Base-by-base conservation (phyloP, 768 basidiomycete species). In the Serpula lacrymans region DNA sequence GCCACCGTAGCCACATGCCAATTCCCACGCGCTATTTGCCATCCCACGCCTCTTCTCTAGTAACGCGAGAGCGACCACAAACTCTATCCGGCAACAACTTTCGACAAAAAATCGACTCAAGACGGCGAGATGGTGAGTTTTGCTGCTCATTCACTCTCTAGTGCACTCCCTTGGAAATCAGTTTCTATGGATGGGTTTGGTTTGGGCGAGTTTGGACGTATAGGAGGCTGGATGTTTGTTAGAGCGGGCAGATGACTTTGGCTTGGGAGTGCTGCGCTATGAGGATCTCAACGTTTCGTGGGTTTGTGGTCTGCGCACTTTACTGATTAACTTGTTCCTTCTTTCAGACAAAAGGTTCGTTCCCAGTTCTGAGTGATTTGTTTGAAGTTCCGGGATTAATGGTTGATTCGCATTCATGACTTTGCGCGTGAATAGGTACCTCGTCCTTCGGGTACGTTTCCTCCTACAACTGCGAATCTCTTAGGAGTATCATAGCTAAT, bases 381-480 rank as follows among this genome's bases (percentile, higher is more conserved):
- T 18, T 20, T 20, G 18, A 23, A 32, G 6, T 41, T 39, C 24
- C 25, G 37, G 32, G 39, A 48, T 33, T 50, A 48, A 53, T 55
- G 21, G 36, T 22, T 24, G 8, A 16, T 20, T 22, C 30, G 32
- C 26, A 21, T 38, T 25, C 13, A 10, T 16, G 21, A 21, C 35
- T 25, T 37, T 21, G 34, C 29, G n/a, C 5, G 40, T 52, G 59
- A 58, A 50, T 64, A 89, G 91, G 92, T 83, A 94, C 92, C 62
- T 92, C 92, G 67, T 93, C 92, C 63, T 94, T 94, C 65, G 88
- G 87, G 88, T 91, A 60, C 64, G 88, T 84, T 34, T 11, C 22
- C 12, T n/a, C n/a, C n/a, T n/a, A n/a, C n/a, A n/a, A n/a, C n/a
- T n/a, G n/a, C n/a, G n/a, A n/a, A n/a, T n/a, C n/a, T n/a, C n/a